Evolutionary conservation across 2,329 filamentous ascomycete species (phyloP).

Genomic region (Phialocephala subalpina): DNA sequence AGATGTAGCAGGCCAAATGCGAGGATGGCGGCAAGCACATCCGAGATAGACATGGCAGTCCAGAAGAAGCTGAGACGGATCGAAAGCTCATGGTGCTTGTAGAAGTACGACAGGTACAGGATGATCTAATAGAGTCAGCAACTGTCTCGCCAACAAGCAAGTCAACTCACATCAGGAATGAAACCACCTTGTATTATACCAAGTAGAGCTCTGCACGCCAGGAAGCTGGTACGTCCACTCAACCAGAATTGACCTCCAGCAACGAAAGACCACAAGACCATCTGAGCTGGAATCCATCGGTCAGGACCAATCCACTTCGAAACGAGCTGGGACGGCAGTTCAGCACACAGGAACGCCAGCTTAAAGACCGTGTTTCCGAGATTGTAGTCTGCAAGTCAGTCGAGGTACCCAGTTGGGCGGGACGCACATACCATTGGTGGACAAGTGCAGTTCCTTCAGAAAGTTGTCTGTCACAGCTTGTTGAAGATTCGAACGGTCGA

Average conservation of each 20-base stretch:
- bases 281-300: constrained; percentile 59
- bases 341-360: constrained; percentile 47
- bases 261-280: constrained; percentile 61
- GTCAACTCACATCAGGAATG: constrained; percentile 61
- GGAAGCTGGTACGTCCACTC: constrained; percentile 46
- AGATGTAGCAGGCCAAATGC: constrained; percentile 64
- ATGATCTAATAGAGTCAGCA: constrained; percentile 47
- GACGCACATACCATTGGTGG: constrained; percentile 48
- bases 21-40: constrained; percentile 62
- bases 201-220: constrained; percentile 37
- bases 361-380: constrained; percentile 54
- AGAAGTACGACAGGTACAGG: constrained; percentile 75
- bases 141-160: constrained; percentile 38
- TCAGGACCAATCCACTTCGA: constrained; percentile 60
- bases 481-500: constrained; percentile 65
- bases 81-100: constrained; percentile 71
- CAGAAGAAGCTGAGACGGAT: constrained; percentile 73
- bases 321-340: constrained; percentile 63
- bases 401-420: neutral
- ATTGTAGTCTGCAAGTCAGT: constrained; percentile 51
- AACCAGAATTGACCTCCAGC: constrained; percentile 56
- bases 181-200: constrained; percentile 53
- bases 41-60: constrained; percentile 60
- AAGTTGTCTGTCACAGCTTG: constrained; percentile 65
- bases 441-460: constrained; percentile 58